A percentile compares a stretch with the other conserved stretches of the same genome.
These are phyloP conservation scores for Boletus semigastroideus DNA, from an alignment of 1,284 basidiomycete species.

Conservation along the genomic window DNA sequence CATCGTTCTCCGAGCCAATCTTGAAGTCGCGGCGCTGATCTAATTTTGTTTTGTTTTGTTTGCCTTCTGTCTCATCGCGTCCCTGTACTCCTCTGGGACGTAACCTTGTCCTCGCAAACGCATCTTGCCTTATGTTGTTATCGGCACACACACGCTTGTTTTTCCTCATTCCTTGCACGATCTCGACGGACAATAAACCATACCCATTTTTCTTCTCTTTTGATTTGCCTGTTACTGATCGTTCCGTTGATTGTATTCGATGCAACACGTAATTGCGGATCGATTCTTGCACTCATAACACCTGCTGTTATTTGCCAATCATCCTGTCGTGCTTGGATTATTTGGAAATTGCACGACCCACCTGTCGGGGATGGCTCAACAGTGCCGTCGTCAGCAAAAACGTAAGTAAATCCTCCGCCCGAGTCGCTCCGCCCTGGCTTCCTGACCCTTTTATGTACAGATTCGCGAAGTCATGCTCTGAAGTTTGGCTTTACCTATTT, in stretches of 20 bases:
- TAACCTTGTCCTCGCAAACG: slow-evolving; percentile 14
- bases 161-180: slow-evolving; percentile 17
- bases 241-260: slow-evolving; percentile 16
- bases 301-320: slow-evolving; percentile 1
- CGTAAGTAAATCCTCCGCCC: slow-evolving; percentile 44
- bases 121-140: slow-evolving; percentile 17
- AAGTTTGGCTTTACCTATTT: slow-evolving; percentile 7
- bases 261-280: slow-evolving; percentile 28
- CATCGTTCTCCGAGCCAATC: slow-evolving; percentile 59
- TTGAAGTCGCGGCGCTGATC: slow-evolving; percentile 57
- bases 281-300: slow-evolving; percentile 20
- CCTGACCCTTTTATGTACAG: slow-evolving; percentile 27
- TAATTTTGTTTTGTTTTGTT: slow-evolving; percentile 32
- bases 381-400: slow-evolving; percentile 69
- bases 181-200: slow-evolving; percentile 20
- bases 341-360: slow-evolving; percentile 11
- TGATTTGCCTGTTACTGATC: slow-evolving; percentile 22
- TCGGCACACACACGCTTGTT: slow-evolving; percentile 20
- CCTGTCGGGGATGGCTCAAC: slow-evolving; percentile 7
- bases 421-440: background rate
- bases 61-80: slow-evolving; percentile 5
- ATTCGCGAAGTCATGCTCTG: slow-evolving; percentile 57
- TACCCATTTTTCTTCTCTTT: slow-evolving; percentile 11
- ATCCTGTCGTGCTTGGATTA: slow-evolving; percentile 3
- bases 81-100: slow-evolving; percentile 13